Percentiles rank a stretch among this genome's conserved stretches.
phyloP scores from a whole-genome alignment of 371 early-diverging fungal genomes.

The Smittium mucronatum region DNA sequence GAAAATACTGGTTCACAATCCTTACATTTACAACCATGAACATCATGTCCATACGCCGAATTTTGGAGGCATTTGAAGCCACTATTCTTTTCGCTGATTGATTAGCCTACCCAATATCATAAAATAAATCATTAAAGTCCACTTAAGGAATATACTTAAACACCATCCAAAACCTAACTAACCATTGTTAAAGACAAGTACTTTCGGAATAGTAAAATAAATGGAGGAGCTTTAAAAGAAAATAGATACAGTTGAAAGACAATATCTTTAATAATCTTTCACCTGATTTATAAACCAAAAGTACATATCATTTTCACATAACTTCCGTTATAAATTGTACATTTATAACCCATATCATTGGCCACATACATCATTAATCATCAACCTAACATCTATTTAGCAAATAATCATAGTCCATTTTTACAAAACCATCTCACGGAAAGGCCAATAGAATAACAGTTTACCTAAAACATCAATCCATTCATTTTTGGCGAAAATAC shows the following conservation, averaged over 20 bases:
- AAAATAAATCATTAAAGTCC: neutral
- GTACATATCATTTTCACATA: too few relatives aligned
- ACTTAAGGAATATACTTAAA: neutral
- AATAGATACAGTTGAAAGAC: neutral
- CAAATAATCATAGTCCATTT: too few relatives aligned
- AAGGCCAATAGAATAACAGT: too few relatives aligned
- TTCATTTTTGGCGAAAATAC: too few relatives aligned
- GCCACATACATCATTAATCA: too few relatives aligned
- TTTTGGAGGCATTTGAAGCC: constrained; percentile 44
- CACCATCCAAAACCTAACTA: neutral
- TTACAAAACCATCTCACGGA: too few relatives aligned
- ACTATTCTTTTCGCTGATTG: constrained; percentile 62
- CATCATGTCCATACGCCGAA: constrained; percentile 44
- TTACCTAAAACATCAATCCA: too few relatives aligned
- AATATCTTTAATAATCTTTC: neutral
- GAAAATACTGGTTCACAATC: neutral
- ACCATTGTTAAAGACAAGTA: neutral
- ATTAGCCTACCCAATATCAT: constrained; percentile 42
- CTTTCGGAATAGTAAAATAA: neutral
- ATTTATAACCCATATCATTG: too few relatives aligned
- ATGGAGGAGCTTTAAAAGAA: neutral
- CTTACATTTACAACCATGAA: constrained; percentile 43
- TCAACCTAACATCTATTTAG: too few relatives aligned
- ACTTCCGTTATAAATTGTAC: too few relatives aligned
- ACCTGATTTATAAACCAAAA: neutral